A percentile compares a stretch with the other conserved stretches of the same genome.
These are phyloP conservation scores for Aspergillus aculeatus DNA, from an alignment of 2,329 filamentous ascomycete genomes.

Conservation along the genomic window DNA sequence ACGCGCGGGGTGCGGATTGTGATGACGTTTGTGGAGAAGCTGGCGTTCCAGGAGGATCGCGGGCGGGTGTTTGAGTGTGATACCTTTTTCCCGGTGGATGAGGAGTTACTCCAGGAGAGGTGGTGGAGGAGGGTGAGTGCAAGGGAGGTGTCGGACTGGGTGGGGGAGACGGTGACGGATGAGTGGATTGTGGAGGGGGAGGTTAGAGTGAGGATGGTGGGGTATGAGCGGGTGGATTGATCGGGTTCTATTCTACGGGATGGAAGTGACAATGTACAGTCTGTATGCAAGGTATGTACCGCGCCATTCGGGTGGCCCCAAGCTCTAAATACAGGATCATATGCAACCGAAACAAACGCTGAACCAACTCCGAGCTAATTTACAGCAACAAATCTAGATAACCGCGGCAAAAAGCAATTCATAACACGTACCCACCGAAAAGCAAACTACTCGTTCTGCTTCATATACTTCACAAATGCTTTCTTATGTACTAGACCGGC, in stretches of 20 bases:
- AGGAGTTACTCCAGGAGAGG: conserved; percentile 28
- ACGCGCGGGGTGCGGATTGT: conserved; percentile 33
- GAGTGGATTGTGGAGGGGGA: conserved; percentile 51
- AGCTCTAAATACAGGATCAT: background rate
- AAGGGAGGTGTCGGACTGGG: conserved; percentile 41
- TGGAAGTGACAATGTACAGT: background rate
- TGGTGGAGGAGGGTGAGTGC: conserved; percentile 36
- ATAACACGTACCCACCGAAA: conserved; percentile 1
- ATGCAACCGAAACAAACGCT: background rate
- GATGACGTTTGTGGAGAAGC: conserved; percentile 41
- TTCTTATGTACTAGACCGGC: conserved; percentile 97
- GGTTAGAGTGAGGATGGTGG: conserved; percentile 50
- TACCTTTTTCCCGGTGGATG: conserved; percentile 48
- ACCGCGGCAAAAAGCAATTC: background rate
- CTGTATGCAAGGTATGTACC: background rate
- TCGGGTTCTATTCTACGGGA: no score
- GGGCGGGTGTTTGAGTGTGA: conserved; percentile 45
- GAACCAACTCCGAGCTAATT: conserved; percentile 8
- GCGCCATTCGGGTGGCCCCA: background rate
- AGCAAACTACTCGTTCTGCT: conserved; percentile 62
- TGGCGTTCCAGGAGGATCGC: conserved; percentile 9
- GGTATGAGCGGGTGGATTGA: conserved; percentile 38
- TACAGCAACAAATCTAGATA: conserved; percentile 1
- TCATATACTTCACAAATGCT: conserved; percentile 90
- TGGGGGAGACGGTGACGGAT: conserved; percentile 41